Evolutionary conservation across 2,329 filamentous ascomycete species (phyloP), one percentile per base, ranked within the genome.

Genomic region (Geoglossum cookeanum): DNA sequence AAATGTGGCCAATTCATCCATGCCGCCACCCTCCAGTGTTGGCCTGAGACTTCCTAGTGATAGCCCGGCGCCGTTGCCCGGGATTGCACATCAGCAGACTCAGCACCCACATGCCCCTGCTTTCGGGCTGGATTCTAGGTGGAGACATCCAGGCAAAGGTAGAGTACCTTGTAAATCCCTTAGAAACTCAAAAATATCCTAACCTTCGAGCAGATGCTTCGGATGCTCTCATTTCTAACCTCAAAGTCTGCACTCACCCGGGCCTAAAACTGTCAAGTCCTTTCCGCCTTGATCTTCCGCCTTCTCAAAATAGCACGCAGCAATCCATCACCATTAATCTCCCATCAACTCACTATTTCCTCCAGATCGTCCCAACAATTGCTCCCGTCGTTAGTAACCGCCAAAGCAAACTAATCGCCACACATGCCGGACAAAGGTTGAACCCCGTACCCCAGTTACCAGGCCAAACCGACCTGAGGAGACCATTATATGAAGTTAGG

Each of bases 321-420:
- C 84, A 91, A 63, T 87, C 82, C 3, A 73, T 85, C 47, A 85
- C 86, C 4, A 72, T 92, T 57, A 83, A 81, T 58, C 72, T 92
- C 8, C 81, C 85, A 1, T 69, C 77, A 1, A 78, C 75, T 52
- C 80, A 89, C 63, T 81, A 79, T 62, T 82, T 83, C 59, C 71
- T 94, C 17, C 84, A 89, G 60, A 76, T 94, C 58, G 74, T 79
- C 27, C 82, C 85, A 3, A 77, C 76, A 9, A 73, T 94, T 17
- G 78, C 81, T 0, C 70, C 80, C 7, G 75, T 76, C 37, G 70
- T 87, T 3, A 78, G 82, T 59, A 76, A 79, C 56, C 81, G 87
- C 35, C 80, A 87, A 55, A 87, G 86, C 70, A 87, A 84, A 65
- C 71, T 92, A 39, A 89, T 87, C 66, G 84, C 89, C 37, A 76